phyloP scores from a whole-genome alignment of 2,329 filamentous ascomycete species.

The Penicillium verrucosum region DNA sequence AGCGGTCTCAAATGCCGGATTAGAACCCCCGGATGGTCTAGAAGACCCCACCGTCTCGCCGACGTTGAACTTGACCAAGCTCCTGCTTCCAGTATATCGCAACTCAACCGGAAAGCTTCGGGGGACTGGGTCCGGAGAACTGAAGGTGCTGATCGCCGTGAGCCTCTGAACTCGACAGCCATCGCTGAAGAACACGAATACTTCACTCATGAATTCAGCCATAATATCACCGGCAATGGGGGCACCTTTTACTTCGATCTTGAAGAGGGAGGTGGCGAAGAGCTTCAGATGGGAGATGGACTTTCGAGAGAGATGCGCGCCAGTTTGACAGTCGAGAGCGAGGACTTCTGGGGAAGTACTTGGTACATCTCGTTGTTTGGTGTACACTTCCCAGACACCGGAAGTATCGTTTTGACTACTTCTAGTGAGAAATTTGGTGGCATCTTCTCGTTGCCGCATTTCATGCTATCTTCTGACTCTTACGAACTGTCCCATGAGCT shows the following conservation, averaged over 20 bases:
- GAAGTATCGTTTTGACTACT: conserved; percentile 76
- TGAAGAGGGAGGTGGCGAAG: conserved; percentile 50
- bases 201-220: conserved; percentile 63
- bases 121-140: conserved; percentile 67
- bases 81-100: conserved; percentile 62
- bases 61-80: conserved; percentile 35
- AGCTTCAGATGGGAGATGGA: conserved; percentile 43
- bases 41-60: conserved; percentile 24
- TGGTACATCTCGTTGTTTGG: conserved; percentile 81
- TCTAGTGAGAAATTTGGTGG: conserved; percentile 94
- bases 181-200: conserved; percentile 67
- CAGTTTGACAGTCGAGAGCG: conserved; percentile 69
- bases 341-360: conserved; percentile 64
- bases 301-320: conserved; percentile 67
- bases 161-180: conserved; percentile 61
- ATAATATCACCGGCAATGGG: conserved; percentile 73
- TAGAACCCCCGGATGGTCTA: conserved; percentile 29
- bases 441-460: conserved; percentile 82
- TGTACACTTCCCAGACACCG: conserved; percentile 79
- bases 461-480: conserved; percentile 59
- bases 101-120: conserved; percentile 74
- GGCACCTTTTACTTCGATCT: conserved; percentile 70
- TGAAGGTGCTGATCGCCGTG: conserved; percentile 45
- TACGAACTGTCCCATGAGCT: conserved; percentile 60
- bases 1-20: conserved; percentile 32